A percentile compares a stretch with the other conserved stretches of the same genome.
Conservation (phyloP, 805 yeast species). For the Wickerhamomyces silvicola region DNA sequence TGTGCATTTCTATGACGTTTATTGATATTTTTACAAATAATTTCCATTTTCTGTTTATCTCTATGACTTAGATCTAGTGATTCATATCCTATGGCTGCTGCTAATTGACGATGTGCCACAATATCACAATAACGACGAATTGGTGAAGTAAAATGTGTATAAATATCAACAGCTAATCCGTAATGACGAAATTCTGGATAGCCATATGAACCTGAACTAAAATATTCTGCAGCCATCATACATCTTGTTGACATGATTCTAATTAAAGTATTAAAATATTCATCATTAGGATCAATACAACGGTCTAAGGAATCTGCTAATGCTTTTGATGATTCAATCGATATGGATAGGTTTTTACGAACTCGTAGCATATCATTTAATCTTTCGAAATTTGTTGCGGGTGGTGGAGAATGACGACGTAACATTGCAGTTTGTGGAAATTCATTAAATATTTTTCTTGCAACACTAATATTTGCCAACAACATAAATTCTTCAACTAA, state of each 20-base stretch:
- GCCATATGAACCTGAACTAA: slow-evolving; percentile 83
- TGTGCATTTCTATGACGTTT: slow-evolving; percentile 96
- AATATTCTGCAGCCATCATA: slow-evolving; percentile 99
- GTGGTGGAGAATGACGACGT: slow-evolving; percentile 97
- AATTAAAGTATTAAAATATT: slow-evolving; percentile 86
- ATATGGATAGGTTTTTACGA: slow-evolving; percentile 67
- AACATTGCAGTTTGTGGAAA: slow-evolving; percentile 98
- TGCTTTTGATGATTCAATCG: slow-evolving; percentile 81
- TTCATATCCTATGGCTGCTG: slow-evolving; percentile 97
- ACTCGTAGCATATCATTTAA: slow-evolving; percentile 84
- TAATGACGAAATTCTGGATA: slow-evolving; percentile 92
- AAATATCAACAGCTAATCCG: slow-evolving; percentile 95
- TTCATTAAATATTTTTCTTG: slow-evolving; percentile 83
- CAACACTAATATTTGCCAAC: slow-evolving; percentile 94
- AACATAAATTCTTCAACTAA: slow-evolving; percentile 98
- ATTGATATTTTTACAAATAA: slow-evolving; percentile 83
- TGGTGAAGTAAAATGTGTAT: slow-evolving; percentile 98
- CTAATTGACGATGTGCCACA: slow-evolving; percentile 94
- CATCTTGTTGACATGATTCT: slow-evolving; percentile 98
- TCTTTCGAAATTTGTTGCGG: slow-evolving; percentile 84
- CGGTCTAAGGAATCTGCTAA: slow-evolving; percentile 91
- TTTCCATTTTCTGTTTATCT: slow-evolving; percentile 85
- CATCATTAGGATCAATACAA: slow-evolving; percentile 76
- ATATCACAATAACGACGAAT: slow-evolving; percentile 97
- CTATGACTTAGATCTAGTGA: slow-evolving; percentile 73